A percentile compares a stretch with the other conserved stretches of the same genome.
These are phyloP conservation scores for Lindgomyces ingoldianus DNA, from an alignment of 495 filamentous ascomycete species.

Conservation along the genomic window DNA sequence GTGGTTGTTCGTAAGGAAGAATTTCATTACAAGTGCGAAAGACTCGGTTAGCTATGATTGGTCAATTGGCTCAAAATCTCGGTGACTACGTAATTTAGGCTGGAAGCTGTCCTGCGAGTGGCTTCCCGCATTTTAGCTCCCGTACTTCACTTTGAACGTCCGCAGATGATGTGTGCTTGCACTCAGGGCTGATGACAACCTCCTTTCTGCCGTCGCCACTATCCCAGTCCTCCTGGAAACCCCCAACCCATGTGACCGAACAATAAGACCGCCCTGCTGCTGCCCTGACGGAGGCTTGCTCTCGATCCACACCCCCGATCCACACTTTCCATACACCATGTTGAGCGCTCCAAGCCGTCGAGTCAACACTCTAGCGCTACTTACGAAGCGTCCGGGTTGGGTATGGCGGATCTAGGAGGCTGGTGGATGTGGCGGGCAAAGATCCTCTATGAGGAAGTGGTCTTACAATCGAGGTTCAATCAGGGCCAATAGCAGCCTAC, in stretches of 20 bases:
- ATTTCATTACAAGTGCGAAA: not conserved
- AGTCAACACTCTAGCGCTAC: not conserved
- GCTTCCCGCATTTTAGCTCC: conserved; percentile 27
- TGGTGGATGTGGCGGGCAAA: not conserved
- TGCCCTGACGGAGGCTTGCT: not conserved
- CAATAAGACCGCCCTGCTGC: not conserved
- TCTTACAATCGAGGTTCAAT: not conserved
- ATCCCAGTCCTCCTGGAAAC: too few relatives aligned
- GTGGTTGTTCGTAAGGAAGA: not conserved
- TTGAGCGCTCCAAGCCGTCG: not conserved
- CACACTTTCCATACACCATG: not conserved
- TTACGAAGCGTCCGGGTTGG: not conserved
- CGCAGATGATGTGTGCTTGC: not conserved
- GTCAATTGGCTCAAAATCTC: too few relatives aligned
- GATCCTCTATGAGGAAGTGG: not conserved
- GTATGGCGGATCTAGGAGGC: not conserved
- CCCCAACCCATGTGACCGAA: not conserved
- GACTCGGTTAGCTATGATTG: not conserved
- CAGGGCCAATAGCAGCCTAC: not conserved
- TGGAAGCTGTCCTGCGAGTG: not conserved
- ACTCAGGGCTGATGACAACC: not conserved
- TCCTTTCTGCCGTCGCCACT: not conserved
- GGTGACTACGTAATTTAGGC: too few relatives aligned
- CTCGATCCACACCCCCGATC: not conserved
- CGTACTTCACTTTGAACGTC: conserved; percentile 13